Evolutionary conservation across 306 rosid genomes (phyloP).

Genomic region (Cyamopsis tetragonoloba): DNA sequence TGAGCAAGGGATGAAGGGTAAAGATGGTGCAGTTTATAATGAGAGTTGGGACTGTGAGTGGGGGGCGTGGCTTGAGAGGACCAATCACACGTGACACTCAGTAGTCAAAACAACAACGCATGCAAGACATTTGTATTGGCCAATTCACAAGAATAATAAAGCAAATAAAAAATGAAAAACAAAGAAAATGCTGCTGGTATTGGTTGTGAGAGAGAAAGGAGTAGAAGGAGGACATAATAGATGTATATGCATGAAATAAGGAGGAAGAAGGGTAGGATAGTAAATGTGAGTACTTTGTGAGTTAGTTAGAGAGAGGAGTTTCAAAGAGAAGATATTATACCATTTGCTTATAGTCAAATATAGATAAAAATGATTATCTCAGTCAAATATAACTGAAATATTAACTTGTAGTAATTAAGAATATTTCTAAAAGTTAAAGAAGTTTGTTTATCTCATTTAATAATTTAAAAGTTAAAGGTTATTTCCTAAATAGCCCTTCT

Average conservation of each 20-base stretch:
- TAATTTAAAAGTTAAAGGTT: too few species aligned
- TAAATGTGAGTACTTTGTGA: not conserved
- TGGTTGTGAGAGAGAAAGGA: not conserved
- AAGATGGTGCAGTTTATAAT: not conserved
- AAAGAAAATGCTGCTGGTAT: constrained; percentile 10
- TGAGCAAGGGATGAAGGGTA: not conserved
- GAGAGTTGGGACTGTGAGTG: not conserved
- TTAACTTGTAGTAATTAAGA: too few species aligned
- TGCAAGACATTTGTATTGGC: not conserved
- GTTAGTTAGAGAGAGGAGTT: not conserved
- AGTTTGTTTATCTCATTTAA: too few species aligned
- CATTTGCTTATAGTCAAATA: too few species aligned
- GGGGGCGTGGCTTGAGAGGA: not conserved
- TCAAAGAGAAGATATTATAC: not conserved
- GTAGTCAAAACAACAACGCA: too few species aligned
- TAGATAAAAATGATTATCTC: too few species aligned
- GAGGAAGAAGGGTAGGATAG: constrained; percentile 1
- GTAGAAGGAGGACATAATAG: not conserved
- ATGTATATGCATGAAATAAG: constrained; percentile 36
- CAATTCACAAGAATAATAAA: too few species aligned
- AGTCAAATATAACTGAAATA: too few species aligned
- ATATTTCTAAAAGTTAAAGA: too few species aligned
- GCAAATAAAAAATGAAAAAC: too few species aligned
- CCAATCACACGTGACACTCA: constrained; percentile 17
- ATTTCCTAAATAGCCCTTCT: too few species aligned